Evolutionary conservation across 495 filamentous ascomycete species (phyloP), one percentile per base, ranked within the genome.

Genomic region (Xylaria telfairii): DNA sequence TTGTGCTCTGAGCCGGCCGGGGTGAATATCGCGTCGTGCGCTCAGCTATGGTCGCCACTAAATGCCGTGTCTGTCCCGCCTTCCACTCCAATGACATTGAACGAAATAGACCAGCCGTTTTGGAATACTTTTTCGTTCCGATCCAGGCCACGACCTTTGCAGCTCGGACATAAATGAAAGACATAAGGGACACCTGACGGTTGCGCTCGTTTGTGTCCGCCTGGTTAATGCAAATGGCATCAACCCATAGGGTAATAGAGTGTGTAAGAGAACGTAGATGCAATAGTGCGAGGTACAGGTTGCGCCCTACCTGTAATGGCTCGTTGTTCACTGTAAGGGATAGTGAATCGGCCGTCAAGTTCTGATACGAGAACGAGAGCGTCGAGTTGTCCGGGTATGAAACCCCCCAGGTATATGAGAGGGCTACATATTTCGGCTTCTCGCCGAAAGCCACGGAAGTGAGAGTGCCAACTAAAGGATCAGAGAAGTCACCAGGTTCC

Each of bases 351-450:
- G 46, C 17, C 21, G 46, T 49, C 15, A 17, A 49, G 46, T 17
- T 19, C 46, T 49, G 46, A 21, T 49, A 21, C 17, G 17, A 49
- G 15, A 49, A 5, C 39, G 46, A 9, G 17, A 21, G 46, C 46
- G n/a, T 49, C 21, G 46, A n/a, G n/a, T 49, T 49, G 17, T 49
- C 46, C 46, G 46, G n/a, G 46, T 49, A 49, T 49, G 46, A 49
- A 21, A 19, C 2, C 1, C 46, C 46, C 46, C 46, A 49, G 46
- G 46, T 49, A 21, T 49, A 49, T 7, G 46, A 49, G 15, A 49
- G 46, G 15, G 46, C 46, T 49, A 49, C n/a, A 49, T 49, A 49
- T 49, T 21, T 5, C 21, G 46, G 46, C 46, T 21, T 49, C 15
- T 49, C 46, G n/a, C 15, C 5, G 7, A 21, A 49, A 49, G 46